Percentiles rank a stretch among this genome's conserved stretches.
Conservation (phyloP, 2,329 filamentous ascomycete species). For the Karstenula rhodostoma region DNA sequence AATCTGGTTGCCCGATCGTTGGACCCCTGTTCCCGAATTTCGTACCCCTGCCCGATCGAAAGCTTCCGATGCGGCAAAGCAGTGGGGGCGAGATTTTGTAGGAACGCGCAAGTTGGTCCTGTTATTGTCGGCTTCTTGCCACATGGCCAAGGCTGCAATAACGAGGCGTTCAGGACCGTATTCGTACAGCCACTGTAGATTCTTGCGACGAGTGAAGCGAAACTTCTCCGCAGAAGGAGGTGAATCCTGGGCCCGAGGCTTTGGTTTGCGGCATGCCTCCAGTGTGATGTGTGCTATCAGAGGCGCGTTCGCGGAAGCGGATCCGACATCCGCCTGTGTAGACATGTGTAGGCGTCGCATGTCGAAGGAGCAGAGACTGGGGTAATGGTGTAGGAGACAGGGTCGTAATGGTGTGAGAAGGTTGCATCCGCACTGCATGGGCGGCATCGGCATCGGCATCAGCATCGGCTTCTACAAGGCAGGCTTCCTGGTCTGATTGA, state of each 20-base stretch:
- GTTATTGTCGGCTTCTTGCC: neutral
- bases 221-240: neutral
- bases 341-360: neutral
- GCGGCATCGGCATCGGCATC: neutral
- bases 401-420: neutral
- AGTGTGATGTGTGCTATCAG: neutral
- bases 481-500: neutral
- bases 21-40: neutral
- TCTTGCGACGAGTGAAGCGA: neutral
- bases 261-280: neutral
- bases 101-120: neutral
- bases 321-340: neutral
- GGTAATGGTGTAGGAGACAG: neutral
- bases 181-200: neutral
- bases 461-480: neutral
- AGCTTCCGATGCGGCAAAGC: neutral
- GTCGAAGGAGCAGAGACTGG: neutral
- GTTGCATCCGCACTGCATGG: neutral
- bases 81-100: neutral
- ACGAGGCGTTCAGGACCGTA: neutral
- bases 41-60: neutral
- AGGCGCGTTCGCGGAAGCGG: slow-evolving; percentile 1
- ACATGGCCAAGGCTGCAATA: neutral
- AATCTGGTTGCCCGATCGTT: neutral
- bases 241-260: neutral